Base-by-base conservation (phyloP, 805 yeast species). In the Metschnikowia aberdeeniae region DNA sequence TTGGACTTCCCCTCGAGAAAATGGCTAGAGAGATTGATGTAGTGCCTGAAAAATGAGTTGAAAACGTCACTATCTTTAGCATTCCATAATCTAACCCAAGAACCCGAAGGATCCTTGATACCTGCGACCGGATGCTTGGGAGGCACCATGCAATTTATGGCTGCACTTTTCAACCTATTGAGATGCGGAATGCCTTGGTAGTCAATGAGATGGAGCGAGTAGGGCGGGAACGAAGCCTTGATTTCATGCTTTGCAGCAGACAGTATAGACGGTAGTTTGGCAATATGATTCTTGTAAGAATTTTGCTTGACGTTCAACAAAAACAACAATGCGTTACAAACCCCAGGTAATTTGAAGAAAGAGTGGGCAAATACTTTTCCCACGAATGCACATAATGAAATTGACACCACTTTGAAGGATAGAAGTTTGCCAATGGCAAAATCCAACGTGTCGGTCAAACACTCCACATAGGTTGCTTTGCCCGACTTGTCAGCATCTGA, bases 311-410 rank as follows among this genome's bases (percentile, higher is more conserved):
- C 76, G 54, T 78, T 80, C 34, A 82, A 62, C 17, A 81, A 57
- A 51, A 82, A 82, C 36, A 81, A 57, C 32, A 82, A 59, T 1
- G 84, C 82, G 41, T 71, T 71, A 13, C 84, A 77, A 4, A 83
- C 75, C 24, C 75, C 70, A 0, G 82, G 80, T 3, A 82, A 62
- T 49, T 72, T 65, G 58, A 77, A 76, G 51, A 74, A 85, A 3
- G 80, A 67, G 56, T 80, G 78, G 1, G 89, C 89, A 59, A 85
- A 75, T 3, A 81, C 75, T 55, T 85, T 84, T 5, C 92, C 92
- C 10, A 80, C 67, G 53, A 84, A 83, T 3, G 89, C 88, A 19
- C 80, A 70, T 17, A 77, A 62, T 5, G 84, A 70, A n/a, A 80
- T 61, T 0, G 86, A 72, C 9, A 81, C 66, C 20, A 69, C 69